Evolutionary conservation across 2,329 filamentous ascomycete species (phyloP).

Genomic region (Alternaria dauci): DNA sequence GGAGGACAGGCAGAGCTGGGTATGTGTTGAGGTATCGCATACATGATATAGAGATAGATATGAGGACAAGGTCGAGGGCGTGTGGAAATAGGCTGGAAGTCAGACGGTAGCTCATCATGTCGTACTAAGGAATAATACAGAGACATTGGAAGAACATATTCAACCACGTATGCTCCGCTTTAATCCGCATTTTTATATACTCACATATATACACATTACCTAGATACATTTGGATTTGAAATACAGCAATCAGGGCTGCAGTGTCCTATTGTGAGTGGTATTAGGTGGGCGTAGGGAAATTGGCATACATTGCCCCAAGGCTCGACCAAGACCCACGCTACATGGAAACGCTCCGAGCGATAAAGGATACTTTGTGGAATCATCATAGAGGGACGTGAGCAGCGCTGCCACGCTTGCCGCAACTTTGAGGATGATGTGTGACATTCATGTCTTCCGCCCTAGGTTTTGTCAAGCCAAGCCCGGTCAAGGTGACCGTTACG

Average conservation of each 20-base stretch:
- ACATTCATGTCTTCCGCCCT: not conserved
- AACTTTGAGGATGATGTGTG: not conserved
- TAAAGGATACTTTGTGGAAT: not conserved
- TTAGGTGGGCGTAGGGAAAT: not conserved
- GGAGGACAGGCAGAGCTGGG: not conserved
- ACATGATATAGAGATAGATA: not conserved
- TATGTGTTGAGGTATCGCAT: not conserved
- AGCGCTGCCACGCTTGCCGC: not conserved
- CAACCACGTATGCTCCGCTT: not conserved
- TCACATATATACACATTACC: not conserved
- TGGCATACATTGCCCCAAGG: not conserved
- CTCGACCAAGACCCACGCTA: not conserved
- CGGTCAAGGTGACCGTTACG: too few species aligned
- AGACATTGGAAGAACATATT: not conserved
- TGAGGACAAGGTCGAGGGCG: not conserved
- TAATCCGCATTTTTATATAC: not conserved
- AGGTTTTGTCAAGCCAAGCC: not conserved
- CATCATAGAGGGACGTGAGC: not conserved
- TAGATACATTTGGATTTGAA: not conserved
- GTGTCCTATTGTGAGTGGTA: not conserved
- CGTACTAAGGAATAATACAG: not conserved
- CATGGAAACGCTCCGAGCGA: not conserved
- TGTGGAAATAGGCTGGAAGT: not conserved
- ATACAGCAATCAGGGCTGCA: not conserved
- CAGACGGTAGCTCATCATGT: not conserved